These are phyloP conservation scores for Aspergillus brunneoviolaceus DNA, from an alignment of 2,329 filamentous ascomycete species.

Conservation along the genomic window DNA sequence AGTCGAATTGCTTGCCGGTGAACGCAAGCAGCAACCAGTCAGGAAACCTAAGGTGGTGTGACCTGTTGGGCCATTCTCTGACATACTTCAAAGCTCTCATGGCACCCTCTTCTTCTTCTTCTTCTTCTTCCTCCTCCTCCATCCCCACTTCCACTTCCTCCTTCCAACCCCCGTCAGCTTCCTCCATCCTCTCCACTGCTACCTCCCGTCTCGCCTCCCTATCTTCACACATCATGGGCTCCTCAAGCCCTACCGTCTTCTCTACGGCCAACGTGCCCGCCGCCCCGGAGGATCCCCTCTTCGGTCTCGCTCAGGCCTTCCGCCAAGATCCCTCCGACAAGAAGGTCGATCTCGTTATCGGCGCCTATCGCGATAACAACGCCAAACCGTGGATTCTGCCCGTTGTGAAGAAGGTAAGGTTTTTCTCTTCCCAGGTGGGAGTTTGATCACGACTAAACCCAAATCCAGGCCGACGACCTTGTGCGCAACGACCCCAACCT, in stretches of 20 bases:
- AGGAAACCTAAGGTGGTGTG: conserved; percentile 21
- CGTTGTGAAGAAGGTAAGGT: conserved; percentile 83
- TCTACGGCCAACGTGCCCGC: conserved; percentile 75
- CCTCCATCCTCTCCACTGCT: conserved; percentile 19
- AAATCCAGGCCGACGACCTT: conserved; percentile 76
- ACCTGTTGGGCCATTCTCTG: conserved; percentile 15
- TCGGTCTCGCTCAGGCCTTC: conserved; percentile 87
- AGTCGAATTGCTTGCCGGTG: conserved; percentile 25
- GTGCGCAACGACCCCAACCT: conserved; percentile 83
- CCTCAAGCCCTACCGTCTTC: conserved; percentile 65
- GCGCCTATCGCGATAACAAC: conserved; percentile 91
- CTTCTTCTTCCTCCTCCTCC: conserved; percentile 8
- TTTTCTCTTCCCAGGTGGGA: neutral
- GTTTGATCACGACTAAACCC: conserved; percentile 2
- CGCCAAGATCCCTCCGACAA: conserved; percentile 70
- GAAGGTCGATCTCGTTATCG: conserved; percentile 94
- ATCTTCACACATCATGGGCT: conserved; percentile 63
- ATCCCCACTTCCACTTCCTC: conserved; percentile 17
- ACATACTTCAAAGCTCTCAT: conserved; percentile 17
- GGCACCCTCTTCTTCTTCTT: conserved; percentile 17
- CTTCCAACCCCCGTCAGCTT: conserved; percentile 13
- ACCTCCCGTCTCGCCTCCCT: conserved; percentile 35
- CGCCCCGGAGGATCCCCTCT: conserved; percentile 92
- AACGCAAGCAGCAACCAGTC: conserved; percentile 33
- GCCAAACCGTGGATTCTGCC: conserved; percentile 97